These are phyloP conservation scores for Apiotrichum gracile DNA, from an alignment of 1,284 basidiomycete species.

Conservation along the genomic window DNA sequence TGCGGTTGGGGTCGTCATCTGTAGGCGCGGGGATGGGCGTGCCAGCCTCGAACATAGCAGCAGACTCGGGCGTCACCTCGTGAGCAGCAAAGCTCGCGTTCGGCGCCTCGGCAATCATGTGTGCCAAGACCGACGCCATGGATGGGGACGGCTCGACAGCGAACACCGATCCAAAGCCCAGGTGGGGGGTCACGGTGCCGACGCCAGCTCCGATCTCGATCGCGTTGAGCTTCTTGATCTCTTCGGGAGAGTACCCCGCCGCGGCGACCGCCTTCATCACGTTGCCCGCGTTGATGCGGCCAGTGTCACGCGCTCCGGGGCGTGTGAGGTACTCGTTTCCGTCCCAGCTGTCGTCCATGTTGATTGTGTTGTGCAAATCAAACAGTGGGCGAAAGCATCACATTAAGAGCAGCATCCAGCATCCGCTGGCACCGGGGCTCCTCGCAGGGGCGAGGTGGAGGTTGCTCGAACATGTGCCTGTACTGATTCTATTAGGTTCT, in stretches of 20 bases:
- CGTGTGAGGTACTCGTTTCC: too few relatives aligned
- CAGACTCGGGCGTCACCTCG: slow-evolving; percentile 17
- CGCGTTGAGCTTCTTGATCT: slow-evolving; percentile 14
- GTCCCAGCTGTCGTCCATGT: too few relatives aligned
- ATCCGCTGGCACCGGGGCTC: too few relatives aligned
- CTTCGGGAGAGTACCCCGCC: slow-evolving; percentile 7
- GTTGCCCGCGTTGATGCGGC: too few relatives aligned
- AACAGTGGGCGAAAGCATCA: too few relatives aligned
- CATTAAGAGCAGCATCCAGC: too few relatives aligned
- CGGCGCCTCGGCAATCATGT: background rate
- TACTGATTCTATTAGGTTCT: too few relatives aligned
- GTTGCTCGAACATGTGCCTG: too few relatives aligned
- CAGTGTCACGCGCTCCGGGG: too few relatives aligned
- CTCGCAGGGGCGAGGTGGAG: too few relatives aligned
- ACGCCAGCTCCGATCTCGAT: slow-evolving; percentile 37
- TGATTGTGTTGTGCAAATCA: too few relatives aligned
- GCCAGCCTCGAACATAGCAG: slow-evolving; percentile 3
- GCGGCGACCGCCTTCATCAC: too few relatives aligned
- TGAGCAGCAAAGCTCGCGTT: slow-evolving; percentile 17
- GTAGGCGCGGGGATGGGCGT: slow-evolving; percentile 21
- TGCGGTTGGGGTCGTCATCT: slow-evolving; percentile 11
- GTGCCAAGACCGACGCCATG: slow-evolving; percentile 25
- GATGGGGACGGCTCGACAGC: slow-evolving; percentile 30
- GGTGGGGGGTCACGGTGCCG: slow-evolving; percentile 31
- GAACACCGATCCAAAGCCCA: slow-evolving; percentile 28